phyloP scores from a whole-genome alignment of 106 monocot species.

The Alisma plantagoaquatica region DNA sequence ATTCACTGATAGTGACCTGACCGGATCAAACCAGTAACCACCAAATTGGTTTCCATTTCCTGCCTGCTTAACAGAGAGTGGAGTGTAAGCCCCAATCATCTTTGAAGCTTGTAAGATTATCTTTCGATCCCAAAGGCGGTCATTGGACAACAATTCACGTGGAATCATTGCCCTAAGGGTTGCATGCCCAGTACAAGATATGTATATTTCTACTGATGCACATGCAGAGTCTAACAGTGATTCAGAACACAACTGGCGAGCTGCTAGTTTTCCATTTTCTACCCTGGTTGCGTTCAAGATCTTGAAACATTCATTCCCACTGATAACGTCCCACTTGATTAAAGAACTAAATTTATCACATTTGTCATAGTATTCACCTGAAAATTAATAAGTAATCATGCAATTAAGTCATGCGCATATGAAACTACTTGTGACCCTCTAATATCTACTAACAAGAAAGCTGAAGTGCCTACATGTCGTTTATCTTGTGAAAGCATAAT shows the following conservation, averaged over 20 bases:
- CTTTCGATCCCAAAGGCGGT: conserved; percentile 22
- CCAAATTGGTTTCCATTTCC: conserved; percentile 79
- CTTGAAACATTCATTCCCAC: conserved; percentile 58
- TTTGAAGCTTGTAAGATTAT: conserved; percentile 40
- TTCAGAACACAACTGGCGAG: too few relatives aligned
- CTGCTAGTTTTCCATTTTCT: too few relatives aligned
- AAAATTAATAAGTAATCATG: not conserved
- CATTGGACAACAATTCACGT: conserved; percentile 25
- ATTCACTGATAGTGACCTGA: conserved; percentile 15
- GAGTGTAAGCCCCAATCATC: conserved; percentile 52
- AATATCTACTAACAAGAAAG: too few relatives aligned
- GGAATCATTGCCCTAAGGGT: conserved; percentile 57
- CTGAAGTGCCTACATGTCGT: too few relatives aligned
- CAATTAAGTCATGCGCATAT: not conserved
- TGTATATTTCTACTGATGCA: conserved; percentile 60
- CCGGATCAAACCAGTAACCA: conserved; percentile 66
- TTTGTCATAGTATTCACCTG: conserved; percentile 50
- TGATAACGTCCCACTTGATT: conserved; percentile 63
- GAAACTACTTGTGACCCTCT: conserved; percentile 2
- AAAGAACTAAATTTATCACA: conserved; percentile 69
- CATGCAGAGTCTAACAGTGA: conserved; percentile 27
- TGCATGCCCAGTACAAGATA: conserved; percentile 56
- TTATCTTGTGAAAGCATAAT: too few relatives aligned
- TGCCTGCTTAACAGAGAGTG: conserved; percentile 56
- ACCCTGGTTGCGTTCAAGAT: conserved; percentile 23